phyloP scores from a whole-genome alignment of 163 green algal genomes.

The Scenedesmus sp. region DNA sequence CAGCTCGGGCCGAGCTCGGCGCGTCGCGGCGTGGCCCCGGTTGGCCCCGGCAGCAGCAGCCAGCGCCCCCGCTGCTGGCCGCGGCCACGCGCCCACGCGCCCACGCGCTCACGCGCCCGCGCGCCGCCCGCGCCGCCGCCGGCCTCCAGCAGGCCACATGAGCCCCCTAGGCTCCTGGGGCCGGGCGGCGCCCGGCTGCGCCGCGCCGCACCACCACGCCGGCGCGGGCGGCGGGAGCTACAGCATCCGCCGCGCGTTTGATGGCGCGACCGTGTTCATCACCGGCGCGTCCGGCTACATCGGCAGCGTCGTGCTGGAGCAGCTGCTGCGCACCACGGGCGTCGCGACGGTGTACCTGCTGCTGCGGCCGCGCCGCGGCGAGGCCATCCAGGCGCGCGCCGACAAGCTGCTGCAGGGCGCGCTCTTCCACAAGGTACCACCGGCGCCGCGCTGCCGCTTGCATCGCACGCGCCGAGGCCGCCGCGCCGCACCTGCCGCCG shows the following conservation, averaged over 20 bases:
- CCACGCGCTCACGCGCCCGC: too few relatives aligned
- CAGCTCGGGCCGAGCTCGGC: too few relatives aligned
- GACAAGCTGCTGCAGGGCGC: conserved; percentile 3
- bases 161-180: too few relatives aligned
- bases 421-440: conserved; percentile 47
- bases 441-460: not conserved
- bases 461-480: not conserved
- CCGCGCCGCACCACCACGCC: too few relatives aligned
- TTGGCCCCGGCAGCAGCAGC: too few relatives aligned
- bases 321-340: conserved; percentile 57
- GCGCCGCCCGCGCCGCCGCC: too few relatives aligned
- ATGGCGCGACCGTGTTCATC: conserved; percentile 48
- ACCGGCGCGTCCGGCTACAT: conserved; percentile 67
- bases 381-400: conserved; percentile 3
- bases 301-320: conserved; percentile 66
- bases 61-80: too few relatives aligned
- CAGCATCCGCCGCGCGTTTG: conserved; percentile 34
- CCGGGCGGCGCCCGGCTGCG: too few relatives aligned
- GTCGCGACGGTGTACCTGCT: conserved; percentile 52
- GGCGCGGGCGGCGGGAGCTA: conserved; percentile 8
- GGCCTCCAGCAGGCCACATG: too few relatives aligned
- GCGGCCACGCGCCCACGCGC: too few relatives aligned
- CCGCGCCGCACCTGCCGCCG: too few relatives aligned
- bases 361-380: conserved; percentile 44
- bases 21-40: too few relatives aligned